Base-by-base conservation (phyloP, 352 stramenopile genomes). In the Phytophthora sp. region DNA sequence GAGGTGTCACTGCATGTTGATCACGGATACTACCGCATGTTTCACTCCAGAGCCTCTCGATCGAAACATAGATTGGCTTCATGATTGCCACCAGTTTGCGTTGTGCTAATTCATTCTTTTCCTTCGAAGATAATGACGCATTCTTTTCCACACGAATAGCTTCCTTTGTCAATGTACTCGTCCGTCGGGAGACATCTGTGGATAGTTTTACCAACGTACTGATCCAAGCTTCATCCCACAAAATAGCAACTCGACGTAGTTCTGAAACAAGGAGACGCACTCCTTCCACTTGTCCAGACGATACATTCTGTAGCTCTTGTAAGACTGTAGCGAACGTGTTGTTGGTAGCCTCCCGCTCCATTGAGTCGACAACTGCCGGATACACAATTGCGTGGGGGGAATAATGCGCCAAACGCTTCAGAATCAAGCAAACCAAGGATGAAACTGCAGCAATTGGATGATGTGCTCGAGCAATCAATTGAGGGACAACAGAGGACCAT, bases 201-300 rank as follows among this genome's bases (percentile, higher is more conserved):
- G 80, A 80, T 57, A 96, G 58, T 52, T 96, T 96, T 30, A 79
- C 73, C 13, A 96, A 70, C 7, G 74, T 75, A 26, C 45, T 77
- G 15, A 93, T 79, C 88, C 88, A 96, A 6, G 76, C 74, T 70
- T 96, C 88, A 41, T 96, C 88, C 87, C 87, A 96, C 38, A 96
- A 56, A 38, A 95, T 73, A 1, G 88, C 86, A 36, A 96, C 81
- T 21, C 88, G 82, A 55, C 86, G 77, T 23, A 96, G 66, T 57
- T 96, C 88, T 1, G 74, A 79, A 36, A 95, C 73, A 6, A 96
- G 57, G 46, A 88, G 50, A 12, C 71, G 68, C n/a, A 94, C 82
- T 12, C 77, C 77, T 29, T 82, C 69, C 2, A 89, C 72, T 39
- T 93, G 66, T 2, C 77, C 65, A 45, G 55, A 24, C 11, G 77